Percentiles rank a stretch among this genome's conserved stretches.
phyloP scores from a whole-genome alignment of 1,139 yeast genomes.

The Chernovozyma sophiae-reginae region DNA sequence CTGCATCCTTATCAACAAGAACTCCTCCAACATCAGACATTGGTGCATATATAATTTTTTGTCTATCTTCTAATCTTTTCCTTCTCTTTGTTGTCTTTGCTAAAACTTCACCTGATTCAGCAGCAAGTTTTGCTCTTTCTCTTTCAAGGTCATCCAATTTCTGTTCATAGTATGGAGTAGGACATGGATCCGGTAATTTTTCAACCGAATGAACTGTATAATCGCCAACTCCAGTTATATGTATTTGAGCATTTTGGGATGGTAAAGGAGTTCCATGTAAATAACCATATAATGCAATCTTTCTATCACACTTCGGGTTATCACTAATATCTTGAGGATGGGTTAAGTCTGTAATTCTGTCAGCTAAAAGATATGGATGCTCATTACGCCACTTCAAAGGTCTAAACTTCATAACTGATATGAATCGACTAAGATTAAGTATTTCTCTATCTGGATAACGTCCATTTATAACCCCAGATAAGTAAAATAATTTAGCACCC shows the following conservation, averaged over 20 bases:
- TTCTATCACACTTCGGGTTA: constrained; percentile 81
- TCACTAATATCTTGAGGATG: constrained; percentile 81
- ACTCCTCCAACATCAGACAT: constrained; percentile 99
- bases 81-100: constrained; percentile 66
- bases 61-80: constrained; percentile 88
- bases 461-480: constrained; percentile 95
- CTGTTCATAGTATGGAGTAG: constrained; percentile 91
- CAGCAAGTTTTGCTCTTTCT: constrained; percentile 61
- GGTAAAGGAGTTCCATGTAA: constrained; percentile 91
- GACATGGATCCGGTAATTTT: constrained; percentile 96
- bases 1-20: constrained; percentile 94
- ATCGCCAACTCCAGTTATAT: constrained; percentile 96
- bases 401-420: constrained; percentile 95
- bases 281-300: constrained; percentile 89
- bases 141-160: constrained; percentile 75
- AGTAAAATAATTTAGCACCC: constrained; percentile 93
- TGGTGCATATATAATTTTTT: constrained; percentile 94
- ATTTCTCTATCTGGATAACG: constrained; percentile 97
- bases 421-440: constrained; percentile 83
- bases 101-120: constrained; percentile 52
- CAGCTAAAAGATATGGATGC: constrained; percentile 91
- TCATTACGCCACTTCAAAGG: constrained; percentile 99
- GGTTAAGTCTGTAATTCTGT: constrained; percentile 91
- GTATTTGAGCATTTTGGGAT: constrained; percentile 70
- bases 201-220: constrained; percentile 71